Percentiles rank a stretch among this genome's conserved stretches.
Conservation (phyloP, 768 basidiomycete genomes). For the Boletus vermiculosoides region DNA sequence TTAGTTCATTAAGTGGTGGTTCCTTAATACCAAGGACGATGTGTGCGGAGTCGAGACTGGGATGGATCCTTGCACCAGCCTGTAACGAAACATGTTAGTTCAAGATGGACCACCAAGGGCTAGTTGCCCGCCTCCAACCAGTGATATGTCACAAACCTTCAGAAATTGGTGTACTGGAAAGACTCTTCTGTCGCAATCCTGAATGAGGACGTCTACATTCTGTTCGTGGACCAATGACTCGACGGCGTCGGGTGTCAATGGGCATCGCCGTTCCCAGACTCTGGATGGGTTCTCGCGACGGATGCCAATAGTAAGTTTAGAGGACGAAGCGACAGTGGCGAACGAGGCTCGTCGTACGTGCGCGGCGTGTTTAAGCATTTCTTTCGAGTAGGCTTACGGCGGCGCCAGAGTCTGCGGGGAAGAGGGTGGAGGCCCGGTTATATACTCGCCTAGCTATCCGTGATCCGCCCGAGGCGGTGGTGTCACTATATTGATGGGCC, state of each 20-base stretch:
- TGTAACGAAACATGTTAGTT: slow-evolving; percentile 31
- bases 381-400: not conserved
- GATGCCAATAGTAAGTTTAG: slow-evolving; percentile 49
- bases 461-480: slow-evolving; percentile 18
- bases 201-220: slow-evolving; percentile 67
- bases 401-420: not conserved
- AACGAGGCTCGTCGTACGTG: slow-evolving; percentile 27
- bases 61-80: slow-evolving; percentile 74
- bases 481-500: not conserved
- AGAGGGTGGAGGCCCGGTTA: not conserved
- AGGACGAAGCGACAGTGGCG: slow-evolving; percentile 18
- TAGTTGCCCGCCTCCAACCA: not conserved
- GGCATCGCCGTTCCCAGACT: slow-evolving; percentile 85
- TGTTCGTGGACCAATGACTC: slow-evolving; percentile 53
- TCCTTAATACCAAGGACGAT: slow-evolving; percentile 91
- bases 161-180: slow-evolving; percentile 63
- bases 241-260: slow-evolving; percentile 77
- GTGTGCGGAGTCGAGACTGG: slow-evolving; percentile 60
- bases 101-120: not conserved
- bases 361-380: slow-evolving; percentile 20
- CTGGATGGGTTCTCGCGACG: slow-evolving; percentile 76
- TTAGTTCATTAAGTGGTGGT: slow-evolving; percentile 62
- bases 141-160: slow-evolving; percentile 47
- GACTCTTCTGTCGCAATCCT: slow-evolving; percentile 73
- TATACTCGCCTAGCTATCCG: slow-evolving; percentile 4